Base-by-base conservation (phyloP, 2,329 filamentous ascomycete genomes). In the Paradendryphiella salina region DNA sequence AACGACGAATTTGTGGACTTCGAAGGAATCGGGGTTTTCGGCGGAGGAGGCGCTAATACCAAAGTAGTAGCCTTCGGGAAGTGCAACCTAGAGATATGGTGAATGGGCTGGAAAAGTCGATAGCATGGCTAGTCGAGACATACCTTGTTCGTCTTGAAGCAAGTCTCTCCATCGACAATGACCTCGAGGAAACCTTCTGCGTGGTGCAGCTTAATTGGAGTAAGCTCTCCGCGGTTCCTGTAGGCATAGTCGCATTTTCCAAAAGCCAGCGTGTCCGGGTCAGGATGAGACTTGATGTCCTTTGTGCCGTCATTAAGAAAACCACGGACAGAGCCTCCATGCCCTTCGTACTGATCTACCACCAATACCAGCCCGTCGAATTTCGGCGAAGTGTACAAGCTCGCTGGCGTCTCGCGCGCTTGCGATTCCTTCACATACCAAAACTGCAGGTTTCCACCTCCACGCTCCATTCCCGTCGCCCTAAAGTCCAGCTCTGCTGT, bases 331-430 rank as follows among this genome's bases (percentile, higher is more conserved):
- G 87, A 91, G 60, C 94, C 94, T 43, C 85, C 85, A 50, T 79
- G 78, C 60, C 90, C 87, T 46, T 89, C 87, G 67, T 94, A 88
- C 56, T 88, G 86, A 75, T 97, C 93, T 46, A 99, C 75, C 18
- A 95, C 87, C 50, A 99, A 77, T 28, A 85, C 92, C 60, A 99
- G 77, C n/a, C 94, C 94, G 64, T 97, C 93, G 65, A 96, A 99
- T 62, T 83, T 84, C 46, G 84, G 84, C 8, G 87, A 87, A 0
- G 88, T 94, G 76, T 96, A 96, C 61, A 96, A 84, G 73, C 89
- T 95, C 58, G 84, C 82, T 18, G 85, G 82, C 47, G 85, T 86
- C 47, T 96, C 78, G 23, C 79, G 78, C 53, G 80, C 75, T 61
- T 83, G 76, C 26, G 88, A 88, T 53, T 89, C 82, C 63, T 84